phyloP scores from a whole-genome alignment of 257 asterid genomes.

The Fraxinus anomala region DNA sequence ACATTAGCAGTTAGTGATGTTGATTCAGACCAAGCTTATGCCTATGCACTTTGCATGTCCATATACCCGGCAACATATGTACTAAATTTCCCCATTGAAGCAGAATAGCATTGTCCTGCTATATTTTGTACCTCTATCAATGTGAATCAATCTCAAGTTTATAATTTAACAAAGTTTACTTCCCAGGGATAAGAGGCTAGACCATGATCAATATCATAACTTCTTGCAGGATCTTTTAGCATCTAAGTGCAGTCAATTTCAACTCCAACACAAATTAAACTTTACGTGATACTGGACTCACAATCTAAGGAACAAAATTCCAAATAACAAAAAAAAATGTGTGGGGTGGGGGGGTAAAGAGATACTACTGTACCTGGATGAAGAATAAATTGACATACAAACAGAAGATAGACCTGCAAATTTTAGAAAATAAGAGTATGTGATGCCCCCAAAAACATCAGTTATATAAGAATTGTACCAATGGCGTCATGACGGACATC shows the following conservation, averaged over 20 bases:
- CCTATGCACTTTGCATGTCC: slow-evolving; percentile 3
- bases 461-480: slow-evolving; percentile 1
- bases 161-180: slow-evolving; percentile 14
- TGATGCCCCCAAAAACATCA: slow-evolving; percentile 20
- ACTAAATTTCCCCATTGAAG: not conserved
- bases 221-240: slow-evolving; percentile 21
- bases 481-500: not conserved
- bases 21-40: slow-evolving; percentile 4
- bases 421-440: slow-evolving; percentile 16
- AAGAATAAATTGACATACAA: slow-evolving; percentile 50
- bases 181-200: slow-evolving; percentile 1
- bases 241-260: slow-evolving; percentile 18
- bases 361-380: slow-evolving; percentile 41
- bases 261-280: slow-evolving; percentile 17
- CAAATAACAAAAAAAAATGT: no score
- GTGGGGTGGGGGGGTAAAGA: no score
- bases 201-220: not conserved
- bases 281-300: slow-evolving; percentile 3
- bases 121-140: slow-evolving; percentile 19
- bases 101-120: slow-evolving; percentile 6
- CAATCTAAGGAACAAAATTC: not conserved
- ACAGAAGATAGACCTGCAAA: slow-evolving; percentile 54
- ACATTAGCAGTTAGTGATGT: slow-evolving; percentile 10
- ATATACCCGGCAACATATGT: slow-evolving; percentile 4
- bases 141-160: slow-evolving; percentile 13